Base-by-base conservation (phyloP, 768 basidiomycete genomes). In the Collybia sordida region DNA sequence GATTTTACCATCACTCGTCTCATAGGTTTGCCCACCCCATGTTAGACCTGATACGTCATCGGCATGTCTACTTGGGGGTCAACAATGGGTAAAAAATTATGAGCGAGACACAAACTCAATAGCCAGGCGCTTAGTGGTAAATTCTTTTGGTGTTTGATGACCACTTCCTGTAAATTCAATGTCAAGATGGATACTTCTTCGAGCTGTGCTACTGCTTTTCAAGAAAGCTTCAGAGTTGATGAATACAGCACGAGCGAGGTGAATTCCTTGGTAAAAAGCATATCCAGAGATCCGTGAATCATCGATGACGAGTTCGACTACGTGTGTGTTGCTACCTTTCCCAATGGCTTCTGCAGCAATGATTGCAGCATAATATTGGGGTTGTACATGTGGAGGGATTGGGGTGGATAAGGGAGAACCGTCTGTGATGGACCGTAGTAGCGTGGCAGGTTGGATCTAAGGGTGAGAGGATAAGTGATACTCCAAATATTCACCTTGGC, bases 321-420 rank as follows among this genome's bases (percentile, higher is more conserved):
- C 66, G 35, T 63, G 63, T 4, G 75, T 66, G 8, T 57, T 58
- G 7, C 76, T 72, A 31, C 66, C 71, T 8, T 57, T 52, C 14
- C 84, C 81, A 28, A 85, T 77, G 28, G 80, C 75, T 64, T 83
- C 82, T 6, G 77, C 79, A 35, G 77, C 74, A 24, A 86, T 72
- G 52, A 88, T 74, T 2, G 80, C 82, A 0, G 77, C 80, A 53
- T 88, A 88, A 64, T 87, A 89, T 21, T 76, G 67, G 0, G 86
- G 81, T 54, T 86, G 84, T 45, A 88, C 69, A 51, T 86, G 84
- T 6, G 86, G 79, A 17, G 76, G 69, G 18, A 76, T 66, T 0
- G 85, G 82, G 3, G 65, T 61, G 15, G 76, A 19, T 9, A 86
- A 73, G 6, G 72, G 54, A 7, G 78, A 69, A 6, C 79, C 85